These are phyloP conservation scores for Saitozyma podzolica DNA, from an alignment of 768 basidiomycete genomes.

Conservation along the genomic window DNA sequence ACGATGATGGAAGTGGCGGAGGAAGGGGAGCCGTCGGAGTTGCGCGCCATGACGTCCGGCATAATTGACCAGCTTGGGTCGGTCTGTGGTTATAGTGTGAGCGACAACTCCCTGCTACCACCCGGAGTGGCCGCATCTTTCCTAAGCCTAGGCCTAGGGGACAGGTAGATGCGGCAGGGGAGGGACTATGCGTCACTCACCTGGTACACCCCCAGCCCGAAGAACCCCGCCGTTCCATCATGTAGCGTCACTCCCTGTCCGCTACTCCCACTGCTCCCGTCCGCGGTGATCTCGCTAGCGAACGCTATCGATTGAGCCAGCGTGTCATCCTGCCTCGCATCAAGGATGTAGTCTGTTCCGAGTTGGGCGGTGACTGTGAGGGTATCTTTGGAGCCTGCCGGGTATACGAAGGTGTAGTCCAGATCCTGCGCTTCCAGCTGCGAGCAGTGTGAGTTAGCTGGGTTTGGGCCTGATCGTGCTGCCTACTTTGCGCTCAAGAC, in stretches of 20 bases:
- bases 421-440: not conserved
- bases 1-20: slow-evolving; percentile 19
- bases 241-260: slow-evolving; percentile 18
- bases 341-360: slow-evolving; percentile 16
- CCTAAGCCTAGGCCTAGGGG: too few species aligned
- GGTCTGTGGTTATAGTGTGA: not conserved
- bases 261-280: slow-evolving; percentile 1
- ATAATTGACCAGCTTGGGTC: slow-evolving; percentile 28
- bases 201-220: slow-evolving; percentile 45
- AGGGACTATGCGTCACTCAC: slow-evolving; percentile 13
- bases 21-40: slow-evolving; percentile 15
- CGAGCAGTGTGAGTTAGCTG: not conserved
- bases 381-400: slow-evolving; percentile 20
- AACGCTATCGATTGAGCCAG: slow-evolving; percentile 3
- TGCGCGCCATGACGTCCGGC: slow-evolving; percentile 14
- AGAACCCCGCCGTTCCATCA: slow-evolving; percentile 40
- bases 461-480: not conserved
- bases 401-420: slow-evolving; percentile 26
- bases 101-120: too few species aligned
- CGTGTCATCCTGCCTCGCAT: slow-evolving; percentile 18
- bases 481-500: not conserved
- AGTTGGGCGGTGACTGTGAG: slow-evolving; percentile 18
- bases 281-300: not conserved
- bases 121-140: too few species aligned
- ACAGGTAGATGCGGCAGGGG: not conserved